These are phyloP conservation scores for Pugionium dolabratum DNA, from an alignment of 345 rosid species.

Conservation along the genomic window DNA sequence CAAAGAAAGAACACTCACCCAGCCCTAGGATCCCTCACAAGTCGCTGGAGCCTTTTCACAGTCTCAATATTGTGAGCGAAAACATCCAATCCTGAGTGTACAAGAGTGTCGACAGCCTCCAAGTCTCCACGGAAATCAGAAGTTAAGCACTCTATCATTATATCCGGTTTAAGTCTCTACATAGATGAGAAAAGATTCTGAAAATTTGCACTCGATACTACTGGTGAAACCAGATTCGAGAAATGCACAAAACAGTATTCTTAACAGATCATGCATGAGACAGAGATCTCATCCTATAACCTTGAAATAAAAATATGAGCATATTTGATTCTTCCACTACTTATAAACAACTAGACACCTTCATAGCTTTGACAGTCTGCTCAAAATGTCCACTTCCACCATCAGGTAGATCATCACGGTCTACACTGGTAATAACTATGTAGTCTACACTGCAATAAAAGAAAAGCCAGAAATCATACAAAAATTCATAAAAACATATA, in stretches of 20 bases:
- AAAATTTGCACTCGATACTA: background rate
- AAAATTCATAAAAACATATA: background rate
- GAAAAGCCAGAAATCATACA: conserved; percentile 17
- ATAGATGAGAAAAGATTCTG: conserved; percentile 4
- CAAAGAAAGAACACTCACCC: conserved; percentile 54
- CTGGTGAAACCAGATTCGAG: background rate
- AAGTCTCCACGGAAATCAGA: conserved; percentile 97
- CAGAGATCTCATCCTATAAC: conserved; percentile 5
- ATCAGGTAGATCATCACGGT: conserved; percentile 96
- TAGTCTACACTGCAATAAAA: conserved; percentile 76
- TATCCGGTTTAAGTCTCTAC: conserved; percentile 85
- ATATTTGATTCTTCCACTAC: background rate
- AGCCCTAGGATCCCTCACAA: conserved; percentile 98
- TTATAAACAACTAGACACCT: conserved; percentile 50
- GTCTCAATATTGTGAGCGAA: conserved; percentile 97
- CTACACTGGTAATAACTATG: conserved; percentile 95
- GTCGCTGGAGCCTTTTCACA: conserved; percentile 88
- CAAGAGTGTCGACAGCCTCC: conserved; percentile 74
- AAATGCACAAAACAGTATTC: background rate
- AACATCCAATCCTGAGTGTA: conserved; percentile 85
- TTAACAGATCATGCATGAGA: background rate
- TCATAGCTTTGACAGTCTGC: conserved; percentile 86
- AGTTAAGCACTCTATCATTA: conserved; percentile 96
- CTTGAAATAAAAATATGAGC: background rate
- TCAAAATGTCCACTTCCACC: conserved; percentile 99